A percentile compares a stretch with the other conserved stretches of the same genome.
phyloP scores from a whole-genome alignment of 495 filamentous ascomycete species.

The Podospora appendiculata region DNA sequence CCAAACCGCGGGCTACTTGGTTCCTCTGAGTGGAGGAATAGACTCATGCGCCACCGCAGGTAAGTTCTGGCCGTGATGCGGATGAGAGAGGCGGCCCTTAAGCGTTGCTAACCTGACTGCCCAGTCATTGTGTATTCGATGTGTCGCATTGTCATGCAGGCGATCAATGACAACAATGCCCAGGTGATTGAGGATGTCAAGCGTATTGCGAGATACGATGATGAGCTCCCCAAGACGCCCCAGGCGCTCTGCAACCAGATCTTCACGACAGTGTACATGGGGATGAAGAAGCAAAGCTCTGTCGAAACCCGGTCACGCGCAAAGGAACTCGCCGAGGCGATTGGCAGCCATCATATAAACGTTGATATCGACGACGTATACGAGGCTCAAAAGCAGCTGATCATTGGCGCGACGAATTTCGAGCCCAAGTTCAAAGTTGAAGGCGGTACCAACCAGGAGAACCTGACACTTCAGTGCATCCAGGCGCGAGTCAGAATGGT shows the following conservation, averaged over 20 bases:
- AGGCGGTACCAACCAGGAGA: slow-evolving; percentile 22
- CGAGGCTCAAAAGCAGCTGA: slow-evolving; percentile 26
- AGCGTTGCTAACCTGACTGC: not conserved
- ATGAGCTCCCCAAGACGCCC: slow-evolving; percentile 46
- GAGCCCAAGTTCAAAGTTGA: slow-evolving; percentile 51
- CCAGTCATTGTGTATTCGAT: slow-evolving; percentile 68
- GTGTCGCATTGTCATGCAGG: slow-evolving; percentile 65
- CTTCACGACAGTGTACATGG: slow-evolving; percentile 78
- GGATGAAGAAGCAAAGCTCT: slow-evolving; percentile 62
- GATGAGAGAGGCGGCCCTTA: no score
- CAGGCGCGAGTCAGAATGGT: slow-evolving; percentile 82
- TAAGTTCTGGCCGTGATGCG: slow-evolving; percentile 3
- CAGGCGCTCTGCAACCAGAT: slow-evolving; percentile 56
- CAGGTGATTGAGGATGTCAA: slow-evolving; percentile 67
- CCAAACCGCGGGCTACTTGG: slow-evolving; percentile 49
- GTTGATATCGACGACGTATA: slow-evolving; percentile 66
- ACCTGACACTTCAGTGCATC: slow-evolving; percentile 69
- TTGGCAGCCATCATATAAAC: slow-evolving; percentile 69
- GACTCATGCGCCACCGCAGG: slow-evolving; percentile 49
- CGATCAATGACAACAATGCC: slow-evolving; percentile 46
- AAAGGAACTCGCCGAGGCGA: slow-evolving; percentile 54
- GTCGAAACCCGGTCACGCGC: slow-evolving; percentile 67
- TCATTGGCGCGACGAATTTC: slow-evolving; percentile 26
- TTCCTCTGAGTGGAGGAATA: slow-evolving; percentile 66
- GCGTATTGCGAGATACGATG: slow-evolving; percentile 50